Conservation (phyloP, 176 grass and related monocot genomes). For the sorghum (Sorghum bicolor) region DNA sequence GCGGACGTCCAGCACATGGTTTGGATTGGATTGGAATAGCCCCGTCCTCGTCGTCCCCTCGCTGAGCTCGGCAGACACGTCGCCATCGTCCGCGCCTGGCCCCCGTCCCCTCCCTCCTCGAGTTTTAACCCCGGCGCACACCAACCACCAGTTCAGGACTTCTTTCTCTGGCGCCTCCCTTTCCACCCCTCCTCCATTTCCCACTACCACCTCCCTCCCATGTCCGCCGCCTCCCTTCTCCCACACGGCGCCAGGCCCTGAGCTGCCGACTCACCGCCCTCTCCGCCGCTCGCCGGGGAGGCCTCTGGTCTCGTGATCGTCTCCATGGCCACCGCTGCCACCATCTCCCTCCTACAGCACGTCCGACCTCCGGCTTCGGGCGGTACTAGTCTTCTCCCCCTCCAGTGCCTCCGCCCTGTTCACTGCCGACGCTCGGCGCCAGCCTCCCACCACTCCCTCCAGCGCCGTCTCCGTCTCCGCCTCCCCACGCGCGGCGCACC, state of each 20-base stretch:
- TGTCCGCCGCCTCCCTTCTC: conserved; percentile 44
- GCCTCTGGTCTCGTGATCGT: neutral
- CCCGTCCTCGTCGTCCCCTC: neutral
- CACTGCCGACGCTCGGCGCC: conserved; percentile 6
- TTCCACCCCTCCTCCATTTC: neutral
- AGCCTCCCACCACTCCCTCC: neutral
- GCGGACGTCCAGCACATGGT: no score
- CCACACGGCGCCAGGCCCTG: neutral
- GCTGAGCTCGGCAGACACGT: neutral
- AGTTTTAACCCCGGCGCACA: conserved; percentile 19
- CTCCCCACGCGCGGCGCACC: neutral
- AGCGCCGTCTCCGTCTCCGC: neutral
- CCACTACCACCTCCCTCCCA: conserved; percentile 30
- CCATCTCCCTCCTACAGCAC: neutral
- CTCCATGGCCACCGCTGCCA: conserved; percentile 24
- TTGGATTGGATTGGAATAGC: neutral
- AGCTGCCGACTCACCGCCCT: neutral
- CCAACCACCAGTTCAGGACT: conserved; percentile 13
- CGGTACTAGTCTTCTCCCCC: neutral
- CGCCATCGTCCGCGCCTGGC: neutral
- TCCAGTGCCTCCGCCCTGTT: conserved; percentile 19
- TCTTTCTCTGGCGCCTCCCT: neutral
- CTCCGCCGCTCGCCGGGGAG: neutral
- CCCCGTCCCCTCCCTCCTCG: neutral
- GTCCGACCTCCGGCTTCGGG: neutral